Base-by-base conservation (phyloP, 495 filamentous ascomycete species). In the Trypethelium eluteriae region DNA sequence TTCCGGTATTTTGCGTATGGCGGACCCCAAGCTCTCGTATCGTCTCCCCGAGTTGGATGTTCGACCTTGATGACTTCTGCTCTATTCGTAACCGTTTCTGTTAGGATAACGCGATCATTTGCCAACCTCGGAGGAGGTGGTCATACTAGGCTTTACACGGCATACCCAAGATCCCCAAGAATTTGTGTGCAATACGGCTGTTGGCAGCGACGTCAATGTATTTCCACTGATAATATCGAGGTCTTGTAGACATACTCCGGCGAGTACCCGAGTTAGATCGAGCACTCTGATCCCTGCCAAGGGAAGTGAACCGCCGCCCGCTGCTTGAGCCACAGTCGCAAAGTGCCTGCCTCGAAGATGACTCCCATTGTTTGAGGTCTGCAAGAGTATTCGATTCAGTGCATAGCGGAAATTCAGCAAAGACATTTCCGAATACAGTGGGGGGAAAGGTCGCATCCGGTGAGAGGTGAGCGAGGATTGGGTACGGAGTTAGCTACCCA, bases 101-200 rank as follows among this genome's bases (percentile, higher is more conserved):
- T 41, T 14, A 66, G 34, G 2, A 36, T 49, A 46, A 18, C 39
- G 11, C 36, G 32, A 16, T 11, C 25, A 41, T 7, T 34, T 67
- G 49, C 64, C 70, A 69, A 75, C 69, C 68, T 66, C 64, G 64
- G 47, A 70, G 69, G 66, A 72, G 65, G 68, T 69, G 71, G 72
- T 75, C 75, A 65, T 75, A 77, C 70, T 69, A 66, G 74, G 70
- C 62, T 66, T 46, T 63, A 63, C 14, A 47, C 62, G 61, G 65
- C 62, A 62, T 88, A 96, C 94, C 94, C 94, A 71, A 98, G 81
- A 76, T 98, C 94, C 69, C 94, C 94, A 10, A 98, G 81, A 46
- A 98, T 98, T 76, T 98, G 94, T 62, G 94, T 98, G 71, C 92
- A 96, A 74, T 97, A 97, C 69, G 94, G 94, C 94, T 98, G 72